Conservation (phyloP, 1,284 basidiomycete species). For the Ganoderma multipileum region DNA sequence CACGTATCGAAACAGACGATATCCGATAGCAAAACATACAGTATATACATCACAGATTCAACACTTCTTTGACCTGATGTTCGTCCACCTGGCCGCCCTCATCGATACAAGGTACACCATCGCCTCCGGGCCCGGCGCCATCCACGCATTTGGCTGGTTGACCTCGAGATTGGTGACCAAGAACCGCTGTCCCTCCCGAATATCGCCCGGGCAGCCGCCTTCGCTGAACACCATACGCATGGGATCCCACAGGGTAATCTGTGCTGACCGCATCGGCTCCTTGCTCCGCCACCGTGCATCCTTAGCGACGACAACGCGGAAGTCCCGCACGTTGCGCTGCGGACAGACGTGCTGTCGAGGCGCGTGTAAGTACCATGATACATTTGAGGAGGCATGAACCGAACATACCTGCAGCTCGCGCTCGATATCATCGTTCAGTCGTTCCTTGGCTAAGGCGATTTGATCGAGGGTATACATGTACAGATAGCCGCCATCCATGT, state of each 20-base stretch:
- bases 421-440: constrained; percentile 66
- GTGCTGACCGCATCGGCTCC: constrained; percentile 65
- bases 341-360: constrained; percentile 69
- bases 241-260: constrained; percentile 88
- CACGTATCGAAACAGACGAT: background rate
- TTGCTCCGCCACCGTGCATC: constrained; percentile 68
- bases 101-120: constrained; percentile 38
- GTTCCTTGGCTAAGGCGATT: constrained; percentile 57
- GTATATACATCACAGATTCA: background rate
- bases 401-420: constrained; percentile 59
- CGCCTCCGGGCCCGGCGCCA: constrained; percentile 34
- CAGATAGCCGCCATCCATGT: constrained; percentile 67
- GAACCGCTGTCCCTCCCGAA: constrained; percentile 75
- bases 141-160: constrained; percentile 38
- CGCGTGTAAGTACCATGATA: background rate
- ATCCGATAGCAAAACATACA: constrained; percentile 1
- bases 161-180: constrained; percentile 50
- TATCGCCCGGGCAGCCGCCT: constrained; percentile 55
- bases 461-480: constrained; percentile 61
- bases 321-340: constrained; percentile 79
- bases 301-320: constrained; percentile 78
- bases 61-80: constrained; percentile 22
- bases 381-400: background rate
- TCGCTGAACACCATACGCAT: constrained; percentile 59
- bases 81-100: constrained; percentile 36